Evolutionary conservation across 2,329 filamentous ascomycete genomes (phyloP).

Genomic region (Aspergillus quadrilineatus): DNA sequence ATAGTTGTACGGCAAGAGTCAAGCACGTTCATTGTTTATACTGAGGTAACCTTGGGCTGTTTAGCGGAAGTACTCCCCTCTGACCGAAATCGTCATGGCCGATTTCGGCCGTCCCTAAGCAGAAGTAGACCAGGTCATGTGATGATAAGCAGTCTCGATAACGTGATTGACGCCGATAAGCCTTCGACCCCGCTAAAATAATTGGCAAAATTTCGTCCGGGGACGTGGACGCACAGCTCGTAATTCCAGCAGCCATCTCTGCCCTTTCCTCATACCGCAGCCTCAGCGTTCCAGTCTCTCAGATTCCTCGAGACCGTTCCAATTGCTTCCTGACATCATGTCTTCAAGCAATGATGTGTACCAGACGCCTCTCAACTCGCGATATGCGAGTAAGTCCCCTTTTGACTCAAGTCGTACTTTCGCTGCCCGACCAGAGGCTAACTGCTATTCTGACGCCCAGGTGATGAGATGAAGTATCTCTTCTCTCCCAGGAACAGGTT

Average conservation of each 20-base stretch:
- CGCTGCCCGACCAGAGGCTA: slow-evolving; percentile 14
- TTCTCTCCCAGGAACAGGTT: slow-evolving; percentile 75
- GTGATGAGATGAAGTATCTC: slow-evolving; percentile 70
- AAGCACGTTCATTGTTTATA: too few relatives aligned
- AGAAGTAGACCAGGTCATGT: slow-evolving; percentile 16
- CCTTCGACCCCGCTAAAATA: slow-evolving; percentile 30
- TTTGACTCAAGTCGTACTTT: background rate
- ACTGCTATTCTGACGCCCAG: slow-evolving; percentile 25
- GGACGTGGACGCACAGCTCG: slow-evolving; percentile 18
- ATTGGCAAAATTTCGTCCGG: slow-evolving; percentile 31
- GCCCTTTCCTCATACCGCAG: slow-evolving; percentile 13
- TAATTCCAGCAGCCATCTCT: slow-evolving; percentile 14
- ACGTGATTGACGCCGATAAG: slow-evolving; percentile 43
- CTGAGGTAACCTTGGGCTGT: too few relatives aligned
- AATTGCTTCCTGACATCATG: slow-evolving; percentile 32
- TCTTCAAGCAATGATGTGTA: slow-evolving; percentile 54
- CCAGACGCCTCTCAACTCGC: slow-evolving; percentile 67
- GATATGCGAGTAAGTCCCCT: slow-evolving; percentile 63
- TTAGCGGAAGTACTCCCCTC: background rate
- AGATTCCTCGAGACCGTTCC: slow-evolving; percentile 21
- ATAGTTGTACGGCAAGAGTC: too few relatives aligned
- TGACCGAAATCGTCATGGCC: background rate
- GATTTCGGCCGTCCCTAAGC: slow-evolving; percentile 1
- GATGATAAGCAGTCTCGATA: slow-evolving; percentile 29
- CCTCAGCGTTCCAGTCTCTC: slow-evolving; percentile 9